These are phyloP conservation scores for Pterocarpus macrocarpus DNA, from an alignment of 306 rosid species.

Conservation along the genomic window DNA sequence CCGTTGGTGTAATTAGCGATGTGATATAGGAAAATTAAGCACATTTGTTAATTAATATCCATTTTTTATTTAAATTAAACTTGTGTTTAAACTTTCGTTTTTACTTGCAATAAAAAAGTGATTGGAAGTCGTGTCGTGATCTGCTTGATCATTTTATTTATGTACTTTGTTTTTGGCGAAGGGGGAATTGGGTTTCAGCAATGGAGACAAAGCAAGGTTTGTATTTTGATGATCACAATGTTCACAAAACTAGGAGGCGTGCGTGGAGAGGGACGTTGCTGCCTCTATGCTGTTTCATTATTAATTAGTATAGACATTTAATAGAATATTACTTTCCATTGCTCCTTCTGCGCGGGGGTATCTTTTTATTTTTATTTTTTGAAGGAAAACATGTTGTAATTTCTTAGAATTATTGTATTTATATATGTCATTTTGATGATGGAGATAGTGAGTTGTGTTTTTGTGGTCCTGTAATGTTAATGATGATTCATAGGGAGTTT, in stretches of 20 bases:
- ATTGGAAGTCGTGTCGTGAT: constrained; percentile 28
- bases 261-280: constrained; percentile 55
- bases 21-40: no score
- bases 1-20: constrained; percentile 13
- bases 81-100: neutral
- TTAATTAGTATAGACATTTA: neutral
- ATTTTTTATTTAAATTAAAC: no score
- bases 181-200: neutral
- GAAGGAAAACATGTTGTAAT: constrained; percentile 3
- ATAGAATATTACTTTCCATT: constrained; percentile 1
- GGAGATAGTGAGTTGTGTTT: constrained; percentile 42
- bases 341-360: neutral
- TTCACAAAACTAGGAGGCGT: constrained; percentile 55
- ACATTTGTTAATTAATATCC: neutral
- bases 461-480: constrained; percentile 55
- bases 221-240: constrained; percentile 49
- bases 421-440: constrained; percentile 8
- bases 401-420: constrained; percentile 36
- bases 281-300: constrained; percentile 52
- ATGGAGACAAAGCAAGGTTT: constrained; percentile 50
- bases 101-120: neutral
- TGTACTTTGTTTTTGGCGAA: no score
- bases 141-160: neutral
- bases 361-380: neutral
- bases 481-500: neutral